Conservation (phyloP, 1,139 yeast species). For the Suhomyces bolitotheri region DNA sequence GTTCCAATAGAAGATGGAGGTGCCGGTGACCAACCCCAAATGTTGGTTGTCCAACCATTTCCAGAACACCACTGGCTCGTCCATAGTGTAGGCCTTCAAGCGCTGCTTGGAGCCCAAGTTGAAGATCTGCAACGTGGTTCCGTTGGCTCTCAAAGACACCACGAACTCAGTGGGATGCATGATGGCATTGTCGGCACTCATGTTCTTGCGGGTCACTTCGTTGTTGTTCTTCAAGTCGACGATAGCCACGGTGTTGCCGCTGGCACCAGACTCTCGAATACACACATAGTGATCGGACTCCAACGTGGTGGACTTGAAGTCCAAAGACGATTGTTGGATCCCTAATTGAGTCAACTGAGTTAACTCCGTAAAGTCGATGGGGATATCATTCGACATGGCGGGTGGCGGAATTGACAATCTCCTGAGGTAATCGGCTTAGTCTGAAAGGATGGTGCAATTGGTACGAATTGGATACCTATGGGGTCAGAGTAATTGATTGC, state of each 20-base stretch:
- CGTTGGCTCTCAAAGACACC: constrained; percentile 92
- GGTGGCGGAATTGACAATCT: constrained; percentile 7
- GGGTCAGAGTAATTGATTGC: constrained; percentile 3
- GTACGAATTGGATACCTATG: constrained; percentile 2
- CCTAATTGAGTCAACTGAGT: constrained; percentile 85
- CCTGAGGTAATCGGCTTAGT: constrained; percentile 5
- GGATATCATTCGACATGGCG: constrained; percentile 59
- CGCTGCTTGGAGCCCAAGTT: constrained; percentile 86
- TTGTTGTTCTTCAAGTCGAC: constrained; percentile 77
- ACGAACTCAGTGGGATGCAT: constrained; percentile 90
- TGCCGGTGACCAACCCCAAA: constrained; percentile 82
- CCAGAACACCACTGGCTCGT: constrained; percentile 94
- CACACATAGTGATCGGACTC: constrained; percentile 92
- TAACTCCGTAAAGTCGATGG: constrained; percentile 95
- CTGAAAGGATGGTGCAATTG: constrained; percentile 4
- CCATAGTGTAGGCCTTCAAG: constrained; percentile 81
- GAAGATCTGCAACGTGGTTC: constrained; percentile 92
- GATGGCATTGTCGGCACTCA: constrained; percentile 97
- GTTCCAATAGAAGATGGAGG: constrained; percentile 77
- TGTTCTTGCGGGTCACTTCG: constrained; percentile 78
- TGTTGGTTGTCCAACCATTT: constrained; percentile 78
- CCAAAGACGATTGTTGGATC: constrained; percentile 78
- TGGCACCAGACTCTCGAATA: constrained; percentile 74
- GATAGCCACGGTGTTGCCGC: constrained; percentile 88
- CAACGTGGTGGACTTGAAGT: constrained; percentile 90